Conservation (phyloP, 176 grass and related monocot genomes). For the Oryza brachyantha region DNA sequence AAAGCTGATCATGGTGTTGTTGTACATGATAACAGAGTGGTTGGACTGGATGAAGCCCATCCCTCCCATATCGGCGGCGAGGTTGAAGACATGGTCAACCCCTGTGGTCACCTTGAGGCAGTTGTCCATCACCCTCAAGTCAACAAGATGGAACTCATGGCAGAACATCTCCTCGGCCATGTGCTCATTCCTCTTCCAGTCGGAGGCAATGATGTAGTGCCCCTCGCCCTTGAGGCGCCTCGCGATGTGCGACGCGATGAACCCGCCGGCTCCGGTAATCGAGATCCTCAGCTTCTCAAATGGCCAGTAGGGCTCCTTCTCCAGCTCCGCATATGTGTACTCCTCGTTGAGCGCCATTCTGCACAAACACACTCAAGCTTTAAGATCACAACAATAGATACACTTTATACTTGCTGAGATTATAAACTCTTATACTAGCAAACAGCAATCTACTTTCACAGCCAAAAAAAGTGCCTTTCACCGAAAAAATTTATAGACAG, state of each 20-base stretch:
- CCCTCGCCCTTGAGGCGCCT: slow-evolving; percentile 65
- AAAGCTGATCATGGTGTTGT: slow-evolving; percentile 56
- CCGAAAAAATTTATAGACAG: background rate
- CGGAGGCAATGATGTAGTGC: slow-evolving; percentile 75
- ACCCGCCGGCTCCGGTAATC: slow-evolving; percentile 69
- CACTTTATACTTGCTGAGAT: background rate
- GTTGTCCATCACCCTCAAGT: slow-evolving; percentile 66
- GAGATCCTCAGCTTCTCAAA: slow-evolving; percentile 74
- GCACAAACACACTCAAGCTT: background rate
- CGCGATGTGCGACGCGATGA: slow-evolving; percentile 73
- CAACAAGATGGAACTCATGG: slow-evolving; percentile 74
- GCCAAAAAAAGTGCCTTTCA: background rate
- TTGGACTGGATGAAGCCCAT: slow-evolving; percentile 63
- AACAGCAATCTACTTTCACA: background rate
- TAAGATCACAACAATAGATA: background rate
- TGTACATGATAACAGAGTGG: slow-evolving; percentile 57
- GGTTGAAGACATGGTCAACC: slow-evolving; percentile 55
- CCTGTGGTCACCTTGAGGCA: slow-evolving; percentile 47
- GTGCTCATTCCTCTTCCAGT: slow-evolving; percentile 89
- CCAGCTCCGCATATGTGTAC: slow-evolving; percentile 56
- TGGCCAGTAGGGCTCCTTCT: slow-evolving; percentile 70
- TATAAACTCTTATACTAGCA: background rate
- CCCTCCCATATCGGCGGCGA: slow-evolving; percentile 61
- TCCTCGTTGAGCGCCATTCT: slow-evolving; percentile 70
- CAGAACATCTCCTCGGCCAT: slow-evolving; percentile 84